Evolutionary conservation across 345 rosid genomes (phyloP), one percentile per base, ranked within the genome.

Genomic region (Raphanus raphanistrum): DNA sequence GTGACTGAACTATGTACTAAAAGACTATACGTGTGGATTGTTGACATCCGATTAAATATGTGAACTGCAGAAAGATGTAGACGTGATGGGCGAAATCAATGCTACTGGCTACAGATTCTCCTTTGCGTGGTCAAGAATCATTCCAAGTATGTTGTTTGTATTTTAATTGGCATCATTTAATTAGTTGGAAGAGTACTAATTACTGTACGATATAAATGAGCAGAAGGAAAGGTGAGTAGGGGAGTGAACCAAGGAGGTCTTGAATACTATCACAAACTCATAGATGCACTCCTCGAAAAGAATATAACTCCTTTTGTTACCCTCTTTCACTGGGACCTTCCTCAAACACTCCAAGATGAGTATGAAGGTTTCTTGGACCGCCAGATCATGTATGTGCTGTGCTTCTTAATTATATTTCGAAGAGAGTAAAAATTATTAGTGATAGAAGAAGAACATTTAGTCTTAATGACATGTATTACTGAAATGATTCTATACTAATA

Each of bases 41-140:
- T 10, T 48, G 54, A 48, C 54, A 48, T 48, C 17, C 17, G 6
- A 48, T 48, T 48, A 48, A 10, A 13, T 43, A 11, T 43, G 50
- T 13, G 11, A 43, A 43, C 50, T 43, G 50, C 50, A 43, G 50
- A 43, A 43, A 50, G 55, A 50, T 50, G 55, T 50, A n/a, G 32
- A 38, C 6, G 41, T 68, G 57, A 32, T 79, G 65, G 32, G 0
- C 0, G 35, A 79, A 55, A 3, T 50, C 55, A 50, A 50, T 50
- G 58, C 58, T 52, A 52, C 58, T 52, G 58, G 58, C 58, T 52
- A 52, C 9, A 52, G 58, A 17, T 52, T 52, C 21, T 52, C 58
- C 26, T 52, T 52, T 52, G 58, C 58, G 58, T 52, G 58, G 58
- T 52, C 58, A 52, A 52, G 58, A 52, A 52, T 52, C 58, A 15